Conservation (phyloP, 495 filamentous ascomycete species). For the Lasiosphaeriaceae sp. region DNA sequence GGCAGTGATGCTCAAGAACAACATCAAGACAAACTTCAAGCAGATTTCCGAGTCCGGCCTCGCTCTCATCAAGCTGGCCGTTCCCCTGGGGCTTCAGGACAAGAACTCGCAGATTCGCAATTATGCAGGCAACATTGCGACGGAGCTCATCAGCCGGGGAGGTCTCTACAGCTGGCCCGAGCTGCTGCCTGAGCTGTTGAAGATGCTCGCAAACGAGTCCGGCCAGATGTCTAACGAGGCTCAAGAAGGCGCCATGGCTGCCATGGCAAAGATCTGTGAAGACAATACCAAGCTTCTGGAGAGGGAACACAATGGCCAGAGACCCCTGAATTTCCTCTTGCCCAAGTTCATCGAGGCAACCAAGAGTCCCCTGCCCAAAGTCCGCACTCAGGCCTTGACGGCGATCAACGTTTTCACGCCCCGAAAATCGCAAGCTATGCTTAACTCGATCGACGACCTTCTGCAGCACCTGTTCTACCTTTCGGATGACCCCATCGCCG, state of each 20-base stretch:
- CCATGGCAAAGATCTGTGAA: slow-evolving; percentile 91
- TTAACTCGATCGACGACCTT: slow-evolving; percentile 72
- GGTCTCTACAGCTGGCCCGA: slow-evolving; percentile 90
- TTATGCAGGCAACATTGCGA: slow-evolving; percentile 89
- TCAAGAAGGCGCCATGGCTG: slow-evolving; percentile 92
- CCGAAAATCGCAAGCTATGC: slow-evolving; percentile 70
- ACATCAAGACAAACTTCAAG: slow-evolving; percentile 67
- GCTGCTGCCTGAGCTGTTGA: slow-evolving; percentile 73
- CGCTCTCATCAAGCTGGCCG: slow-evolving; percentile 70
- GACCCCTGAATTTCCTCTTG: slow-evolving; percentile 82
- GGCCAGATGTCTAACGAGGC: slow-evolving; percentile 63
- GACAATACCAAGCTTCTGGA: slow-evolving; percentile 88
- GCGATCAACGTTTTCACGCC: slow-evolving; percentile 89
- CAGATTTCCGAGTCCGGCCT: slow-evolving; percentile 66
- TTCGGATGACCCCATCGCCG: slow-evolving; percentile 65
- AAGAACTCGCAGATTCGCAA: slow-evolving; percentile 75
- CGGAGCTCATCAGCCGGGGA: slow-evolving; percentile 82
- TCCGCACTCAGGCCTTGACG: slow-evolving; percentile 72
- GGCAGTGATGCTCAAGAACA: slow-evolving; percentile 92
- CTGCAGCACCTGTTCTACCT: slow-evolving; percentile 78
- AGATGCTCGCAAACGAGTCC: slow-evolving; percentile 66
- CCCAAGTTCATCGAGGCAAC: slow-evolving; percentile 89
- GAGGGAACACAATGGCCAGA: slow-evolving; percentile 77
- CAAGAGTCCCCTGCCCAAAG: slow-evolving; percentile 63
- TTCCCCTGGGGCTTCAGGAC: slow-evolving; percentile 77